A percentile compares a stretch with the other conserved stretches of the same genome.
phyloP scores from a whole-genome alignment of 495 filamentous ascomycete species.

The Gamarada debralockiae region DNA sequence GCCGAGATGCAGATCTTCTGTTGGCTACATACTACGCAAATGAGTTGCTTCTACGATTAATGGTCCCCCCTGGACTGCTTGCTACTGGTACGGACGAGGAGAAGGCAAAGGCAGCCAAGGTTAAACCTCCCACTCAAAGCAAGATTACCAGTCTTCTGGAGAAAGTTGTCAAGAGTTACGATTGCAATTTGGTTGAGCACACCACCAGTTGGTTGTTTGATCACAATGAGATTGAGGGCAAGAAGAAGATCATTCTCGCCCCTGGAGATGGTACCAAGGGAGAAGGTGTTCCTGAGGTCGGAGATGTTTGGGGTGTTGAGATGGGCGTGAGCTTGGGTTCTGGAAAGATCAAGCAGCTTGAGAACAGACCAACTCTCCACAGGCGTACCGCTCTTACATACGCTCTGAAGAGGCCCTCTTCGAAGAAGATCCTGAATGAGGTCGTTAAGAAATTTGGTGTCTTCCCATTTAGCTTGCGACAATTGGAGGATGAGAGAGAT shows the following conservation, averaged over 20 bases:
- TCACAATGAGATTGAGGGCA: constrained; percentile 93
- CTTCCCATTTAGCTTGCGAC: constrained; percentile 96
- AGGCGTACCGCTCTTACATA: constrained; percentile 89
- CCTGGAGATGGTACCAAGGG: constrained; percentile 85
- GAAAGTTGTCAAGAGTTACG: constrained; percentile 88
- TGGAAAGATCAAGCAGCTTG: constrained; percentile 89
- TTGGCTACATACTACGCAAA: constrained; percentile 93
- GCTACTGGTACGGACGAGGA: constrained; percentile 86
- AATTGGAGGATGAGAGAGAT: constrained; percentile 93
- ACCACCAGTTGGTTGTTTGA: constrained; percentile 96
- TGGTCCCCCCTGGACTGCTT: constrained; percentile 82
- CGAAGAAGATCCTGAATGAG: constrained; percentile 85
- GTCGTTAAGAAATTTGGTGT: constrained; percentile 93
- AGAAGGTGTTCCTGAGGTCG: constrained; percentile 84
- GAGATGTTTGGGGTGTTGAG: constrained; percentile 98
- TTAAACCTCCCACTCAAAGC: constrained; percentile 74
- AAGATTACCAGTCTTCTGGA: constrained; percentile 83
- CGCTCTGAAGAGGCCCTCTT: constrained; percentile 85
- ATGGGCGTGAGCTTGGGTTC: constrained; percentile 85
- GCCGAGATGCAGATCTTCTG: constrained; percentile 79
- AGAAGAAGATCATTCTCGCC: constrained; percentile 95
- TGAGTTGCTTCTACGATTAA: constrained; percentile 85
- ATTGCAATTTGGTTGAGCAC: constrained; percentile 91
- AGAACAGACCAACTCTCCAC: constrained; percentile 85
- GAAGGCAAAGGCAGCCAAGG: constrained; percentile 82